phyloP scores from a whole-genome alignment of 805 yeast species.

The Zygoascus flipseniorum region DNA sequence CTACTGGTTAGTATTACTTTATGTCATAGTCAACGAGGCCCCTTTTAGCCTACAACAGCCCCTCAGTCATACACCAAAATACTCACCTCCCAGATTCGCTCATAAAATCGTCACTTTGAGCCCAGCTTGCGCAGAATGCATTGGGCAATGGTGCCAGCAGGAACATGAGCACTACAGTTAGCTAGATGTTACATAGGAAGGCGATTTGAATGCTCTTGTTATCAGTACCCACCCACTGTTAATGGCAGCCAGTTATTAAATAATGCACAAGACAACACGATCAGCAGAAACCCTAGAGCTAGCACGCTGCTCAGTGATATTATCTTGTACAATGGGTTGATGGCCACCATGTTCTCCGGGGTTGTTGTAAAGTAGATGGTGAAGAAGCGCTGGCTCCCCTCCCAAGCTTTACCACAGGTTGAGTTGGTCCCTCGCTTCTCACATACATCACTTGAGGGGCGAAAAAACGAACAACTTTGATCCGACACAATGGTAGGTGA shows the following conservation, averaged over 20 bases:
- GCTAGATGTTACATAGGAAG: not conserved
- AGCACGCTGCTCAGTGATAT: constrained; percentile 68
- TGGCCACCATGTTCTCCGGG: constrained; percentile 14
- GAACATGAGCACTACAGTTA: constrained; percentile 43
- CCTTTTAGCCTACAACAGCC: not conserved
- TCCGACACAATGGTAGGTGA: too few species aligned
- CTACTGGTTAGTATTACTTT: constrained; percentile 16
- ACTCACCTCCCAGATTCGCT: constrained; percentile 40
- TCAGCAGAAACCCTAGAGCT: constrained; percentile 83
- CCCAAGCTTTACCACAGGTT: too few species aligned
- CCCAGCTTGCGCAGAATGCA: constrained; percentile 42
- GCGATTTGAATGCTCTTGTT: too few species aligned
- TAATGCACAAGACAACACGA: constrained; percentile 79
- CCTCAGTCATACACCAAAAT: not conserved
- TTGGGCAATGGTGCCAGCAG: constrained; percentile 67
- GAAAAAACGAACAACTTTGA: too few species aligned
- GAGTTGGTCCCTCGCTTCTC: too few species aligned
- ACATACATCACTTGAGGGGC: too few species aligned
- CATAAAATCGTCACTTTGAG: constrained; percentile 52
- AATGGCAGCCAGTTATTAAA: constrained; percentile 90
- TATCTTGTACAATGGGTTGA: constrained; percentile 66
- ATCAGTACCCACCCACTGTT: constrained; percentile 42
- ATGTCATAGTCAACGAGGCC: not conserved
- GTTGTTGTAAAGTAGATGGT: not conserved
- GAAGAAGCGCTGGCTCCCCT: too few species aligned